Evolutionary conservation across 2,329 filamentous ascomycete species (phyloP), one percentile per base, ranked within the genome.

Genomic region (Penicillium freii): DNA sequence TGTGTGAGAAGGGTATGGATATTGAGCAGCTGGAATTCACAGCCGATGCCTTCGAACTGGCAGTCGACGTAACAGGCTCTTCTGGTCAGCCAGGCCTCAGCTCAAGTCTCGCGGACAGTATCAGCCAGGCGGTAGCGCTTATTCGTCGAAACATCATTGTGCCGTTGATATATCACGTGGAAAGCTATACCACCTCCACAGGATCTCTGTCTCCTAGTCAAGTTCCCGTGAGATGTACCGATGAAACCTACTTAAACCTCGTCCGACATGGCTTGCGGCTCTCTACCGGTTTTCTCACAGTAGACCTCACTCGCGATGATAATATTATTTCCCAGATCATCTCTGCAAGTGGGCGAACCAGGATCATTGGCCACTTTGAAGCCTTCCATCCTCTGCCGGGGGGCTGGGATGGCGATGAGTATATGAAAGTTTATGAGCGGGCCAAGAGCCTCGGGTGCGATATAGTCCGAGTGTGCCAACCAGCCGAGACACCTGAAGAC

Each of bases 11-110:
- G 11, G 73, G 80, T 1, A 66, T 87, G 21, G 83, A 89, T 56
- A 80, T 89, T 11, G 85, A 88, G 62, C 82, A 85, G 27, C 73
- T 88, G 21, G 86, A 88, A 58, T 82, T 82, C n/a, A 87, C 85
- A 4, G 83, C 82, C 3, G 87, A 90, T 70, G 87, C 86, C 6
- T 82, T 90, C 33, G 86, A 89, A 66, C 74, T 89, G 4, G 78
- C 82, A 15, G 74, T 87, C 23, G 80, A 82, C 54, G 60, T 71
- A 27, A 56, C 64, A 9, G 66, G 58, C 13, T 54, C 66, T 29
- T 65, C 67, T 9, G 70, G 74, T 21, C 64, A 75, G 17, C 60
- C 69, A 4, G 59, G 67, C 52, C 66, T 69, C 71, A 52, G 71
- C 49, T 69, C 70, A 17, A 64, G 62, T 33, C 69, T 80, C 29